These are phyloP conservation scores for Leishmania tarentolae DNA, from an alignment of 208 protist species.

Conservation along the genomic window DNA sequence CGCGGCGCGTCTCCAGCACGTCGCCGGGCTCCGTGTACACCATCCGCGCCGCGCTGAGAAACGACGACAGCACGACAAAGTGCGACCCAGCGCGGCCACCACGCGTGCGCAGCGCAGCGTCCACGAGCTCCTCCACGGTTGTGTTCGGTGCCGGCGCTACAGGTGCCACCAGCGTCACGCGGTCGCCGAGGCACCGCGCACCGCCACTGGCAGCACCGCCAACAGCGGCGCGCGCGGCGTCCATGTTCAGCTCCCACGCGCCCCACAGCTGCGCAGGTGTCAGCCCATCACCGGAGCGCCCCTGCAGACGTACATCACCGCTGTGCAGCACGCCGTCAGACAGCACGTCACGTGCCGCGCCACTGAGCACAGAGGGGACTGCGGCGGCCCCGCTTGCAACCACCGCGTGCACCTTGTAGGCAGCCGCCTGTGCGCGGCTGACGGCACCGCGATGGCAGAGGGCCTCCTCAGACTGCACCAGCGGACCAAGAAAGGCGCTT, in stretches of 20 bases:
- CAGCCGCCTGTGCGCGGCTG: neutral
- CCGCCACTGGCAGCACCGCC: neutral
- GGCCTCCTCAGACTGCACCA: conserved; percentile 14
- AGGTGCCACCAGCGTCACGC: conserved; percentile 11
- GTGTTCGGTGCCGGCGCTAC: neutral
- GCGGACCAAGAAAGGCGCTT: conserved; percentile 2
- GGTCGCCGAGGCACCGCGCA: conserved; percentile 12
- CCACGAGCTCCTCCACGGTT: conserved; percentile 19
- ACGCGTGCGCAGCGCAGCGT: conserved; percentile 18
- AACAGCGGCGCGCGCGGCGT: conserved; percentile 3
- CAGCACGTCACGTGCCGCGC: conserved; percentile 1
- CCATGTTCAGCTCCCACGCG: conserved; percentile 11
- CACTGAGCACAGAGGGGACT: neutral
- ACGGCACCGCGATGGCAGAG: conserved; percentile 3
- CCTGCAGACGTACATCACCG: neutral
- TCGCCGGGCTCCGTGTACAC: conserved; percentile 19
- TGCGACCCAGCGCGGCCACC: conserved; percentile 14
- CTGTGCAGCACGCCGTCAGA: neutral
- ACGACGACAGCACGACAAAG: conserved; percentile 24
- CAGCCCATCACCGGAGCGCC: neutral
- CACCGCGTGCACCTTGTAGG: neutral
- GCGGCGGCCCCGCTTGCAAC: neutral
- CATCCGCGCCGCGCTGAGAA: conserved; percentile 13
- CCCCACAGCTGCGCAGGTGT: conserved; percentile 3
- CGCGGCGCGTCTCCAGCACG: conserved; percentile 6